Evolutionary conservation across 164 flowering plant species (phyloP), one percentile per base, ranked within the genome.

Genomic region (Kingdonia uniflora): DNA sequence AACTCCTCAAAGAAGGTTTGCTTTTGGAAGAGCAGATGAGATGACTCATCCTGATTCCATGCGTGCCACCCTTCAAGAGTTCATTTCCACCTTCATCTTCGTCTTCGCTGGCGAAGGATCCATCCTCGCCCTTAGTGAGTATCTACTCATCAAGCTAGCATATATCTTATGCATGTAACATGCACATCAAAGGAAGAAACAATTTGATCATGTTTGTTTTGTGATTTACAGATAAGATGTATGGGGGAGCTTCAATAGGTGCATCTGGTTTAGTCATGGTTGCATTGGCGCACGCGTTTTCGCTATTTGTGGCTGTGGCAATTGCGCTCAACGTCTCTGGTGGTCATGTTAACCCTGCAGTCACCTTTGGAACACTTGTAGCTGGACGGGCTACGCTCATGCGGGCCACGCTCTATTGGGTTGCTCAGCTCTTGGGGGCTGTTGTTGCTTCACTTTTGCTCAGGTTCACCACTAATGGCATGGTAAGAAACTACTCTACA

Each of bases 341-440:
- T 0, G 92, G 95, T 14, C 92, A 84, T 43, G 76, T 81, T 1
- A 82, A 85, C 44, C 89, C 89, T 0, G 87, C 88, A 0, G 84
- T 83, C 22, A 83, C 96, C 48, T 76, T 87, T 11, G 92, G 90
- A 0, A 76, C 84, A 1, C 80, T 82, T 0, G 66, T 82, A 2
- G 96, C 92, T 0, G 89, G 89, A 1, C 67, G 85, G 45, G 59
- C 84, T 56, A 77, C 89, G 0, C 41, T 84, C 6, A n/a, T 82
- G 23, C 83, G 81, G 0, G 82, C 85, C 22, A 1, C 82, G 0
- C 74, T 49, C 63, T 87, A 80, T 52, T 84, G 89, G 89, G 58
- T 82, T 41, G 91, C 91, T 40, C 95, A 84, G 71, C 75, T 87
- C 14, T 53, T 79, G 29, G 89, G 88, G 20, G 67, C 91, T 14